Percentiles rank a stretch among this genome's conserved stretches.
phyloP scores from a whole-genome alignment of 2,329 filamentous ascomycete species.

The Fusarium continuum region DNA sequence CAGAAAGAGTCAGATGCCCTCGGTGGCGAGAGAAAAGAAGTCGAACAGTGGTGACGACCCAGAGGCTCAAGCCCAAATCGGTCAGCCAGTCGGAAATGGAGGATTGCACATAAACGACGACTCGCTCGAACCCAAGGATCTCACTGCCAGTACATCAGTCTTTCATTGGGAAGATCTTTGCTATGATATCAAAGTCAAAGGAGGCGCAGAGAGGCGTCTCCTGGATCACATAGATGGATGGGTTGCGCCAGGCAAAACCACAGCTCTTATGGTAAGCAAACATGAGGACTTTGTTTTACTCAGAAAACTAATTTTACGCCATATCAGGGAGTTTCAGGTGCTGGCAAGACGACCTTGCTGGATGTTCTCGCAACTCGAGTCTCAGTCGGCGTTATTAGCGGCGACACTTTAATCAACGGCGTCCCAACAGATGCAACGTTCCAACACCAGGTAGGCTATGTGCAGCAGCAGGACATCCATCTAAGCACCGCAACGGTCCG shows the following conservation, averaged over 20 bases:
- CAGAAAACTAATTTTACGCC: background rate
- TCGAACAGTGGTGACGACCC: background rate
- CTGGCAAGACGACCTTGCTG: slow-evolving; percentile 78
- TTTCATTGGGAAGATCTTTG: slow-evolving; percentile 77
- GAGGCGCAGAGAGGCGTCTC: slow-evolving; percentile 66
- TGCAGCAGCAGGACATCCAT: slow-evolving; percentile 78
- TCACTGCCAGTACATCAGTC: slow-evolving; percentile 48
- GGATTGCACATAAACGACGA: background rate
- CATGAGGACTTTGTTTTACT: background rate
- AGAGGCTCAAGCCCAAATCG: background rate
- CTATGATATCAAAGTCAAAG: slow-evolving; percentile 70
- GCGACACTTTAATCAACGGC: slow-evolving; percentile 77
- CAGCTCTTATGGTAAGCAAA: slow-evolving; percentile 53
- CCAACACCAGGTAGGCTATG: slow-evolving; percentile 75
- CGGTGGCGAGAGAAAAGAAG: background rate
- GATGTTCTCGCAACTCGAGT: slow-evolving; percentile 76
- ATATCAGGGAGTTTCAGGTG: slow-evolving; percentile 68
- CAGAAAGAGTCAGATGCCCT: slow-evolving; percentile 61
- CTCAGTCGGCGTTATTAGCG: slow-evolving; percentile 76
- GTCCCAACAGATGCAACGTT: slow-evolving; percentile 67
- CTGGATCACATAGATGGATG: slow-evolving; percentile 78
- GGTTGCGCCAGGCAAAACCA: slow-evolving; percentile 79
- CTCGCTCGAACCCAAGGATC: background rate
- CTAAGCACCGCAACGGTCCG: slow-evolving; percentile 71
- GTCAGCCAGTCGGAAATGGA: background rate